Percentiles rank a stretch among this genome's conserved stretches.
phyloP scores from a whole-genome alignment of 2,329 filamentous ascomycete genomes.

The Phyllosticta ampelicida region DNA sequence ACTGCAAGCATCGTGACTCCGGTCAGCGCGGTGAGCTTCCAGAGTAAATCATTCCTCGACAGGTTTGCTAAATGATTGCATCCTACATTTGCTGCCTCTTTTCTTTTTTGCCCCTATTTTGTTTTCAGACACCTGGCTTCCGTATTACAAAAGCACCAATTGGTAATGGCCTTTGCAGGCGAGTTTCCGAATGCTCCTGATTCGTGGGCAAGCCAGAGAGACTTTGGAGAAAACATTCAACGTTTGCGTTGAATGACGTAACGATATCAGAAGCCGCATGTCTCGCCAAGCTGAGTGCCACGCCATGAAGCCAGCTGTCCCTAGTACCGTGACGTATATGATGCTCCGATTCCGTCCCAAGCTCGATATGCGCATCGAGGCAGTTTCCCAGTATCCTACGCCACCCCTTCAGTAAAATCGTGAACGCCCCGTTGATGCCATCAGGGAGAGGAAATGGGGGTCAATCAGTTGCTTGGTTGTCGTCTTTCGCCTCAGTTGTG shows the following conservation, averaged over 20 bases:
- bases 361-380: background rate
- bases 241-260: no score
- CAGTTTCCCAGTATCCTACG: background rate
- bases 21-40: background rate
- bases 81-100: background rate
- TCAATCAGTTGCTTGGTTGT: background rate
- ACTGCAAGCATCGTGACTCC: background rate
- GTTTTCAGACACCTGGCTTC: background rate
- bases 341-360: background rate
- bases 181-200: no score
- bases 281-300: background rate
- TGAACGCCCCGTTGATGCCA: background rate
- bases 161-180: no score
- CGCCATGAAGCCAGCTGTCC: background rate
- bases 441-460: background rate
- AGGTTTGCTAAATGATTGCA: background rate
- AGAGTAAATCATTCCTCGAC: background rate
- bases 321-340: background rate
- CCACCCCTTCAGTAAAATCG: conserved; percentile 2
- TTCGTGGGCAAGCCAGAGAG: no score
- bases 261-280: no score
- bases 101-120: background rate
- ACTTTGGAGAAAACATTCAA: no score
- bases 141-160: no score
- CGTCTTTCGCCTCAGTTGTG: background rate